Percentiles rank a stretch among this genome's conserved stretches.
Conservation (phyloP, 2,329 filamentous ascomycete genomes). For the Colletotrichum sp. region DNA sequence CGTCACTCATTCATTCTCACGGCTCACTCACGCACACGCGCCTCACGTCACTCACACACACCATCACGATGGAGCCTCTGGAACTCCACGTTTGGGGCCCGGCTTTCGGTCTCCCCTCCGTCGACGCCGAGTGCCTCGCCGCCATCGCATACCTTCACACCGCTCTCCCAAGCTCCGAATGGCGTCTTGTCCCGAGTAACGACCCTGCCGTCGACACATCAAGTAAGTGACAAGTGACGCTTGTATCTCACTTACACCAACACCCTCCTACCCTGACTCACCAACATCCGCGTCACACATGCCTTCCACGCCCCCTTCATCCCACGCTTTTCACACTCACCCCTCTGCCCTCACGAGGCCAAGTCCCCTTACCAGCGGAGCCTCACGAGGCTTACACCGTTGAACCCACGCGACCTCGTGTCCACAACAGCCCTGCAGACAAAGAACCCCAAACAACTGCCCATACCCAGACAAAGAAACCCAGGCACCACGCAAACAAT, state of each 20-base stretch:
- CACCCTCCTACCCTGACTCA: neutral
- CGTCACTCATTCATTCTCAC: neutral
- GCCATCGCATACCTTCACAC: conserved; percentile 77
- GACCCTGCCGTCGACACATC: conserved; percentile 74
- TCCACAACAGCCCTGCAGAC: conserved; percentile 18
- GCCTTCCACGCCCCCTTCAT: conserved; percentile 29
- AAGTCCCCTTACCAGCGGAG: neutral
- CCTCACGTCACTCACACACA: neutral
- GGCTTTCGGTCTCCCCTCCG: conserved; percentile 86
- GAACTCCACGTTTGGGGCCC: conserved; percentile 91
- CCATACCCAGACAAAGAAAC: neutral
- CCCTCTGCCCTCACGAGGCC: neutral
- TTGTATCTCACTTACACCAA: conserved; percentile 4
- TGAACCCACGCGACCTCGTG: conserved; percentile 9
- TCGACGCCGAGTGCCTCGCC: conserved; percentile 90
- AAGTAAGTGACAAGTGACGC: conserved; percentile 55
- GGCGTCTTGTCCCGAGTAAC: conserved; percentile 76
- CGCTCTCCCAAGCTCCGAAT: conserved; percentile 63
- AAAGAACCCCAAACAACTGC: neutral
- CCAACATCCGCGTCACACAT: neutral
- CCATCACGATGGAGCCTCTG: conserved; percentile 42
- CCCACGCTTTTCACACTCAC: neutral
- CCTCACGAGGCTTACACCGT: conserved; percentile 25
- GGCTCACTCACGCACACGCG: neutral
- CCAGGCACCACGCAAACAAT: neutral